Conservation (phyloP, 1,139 yeast genomes). For the Zygosaccharomyces sapae region DNA sequence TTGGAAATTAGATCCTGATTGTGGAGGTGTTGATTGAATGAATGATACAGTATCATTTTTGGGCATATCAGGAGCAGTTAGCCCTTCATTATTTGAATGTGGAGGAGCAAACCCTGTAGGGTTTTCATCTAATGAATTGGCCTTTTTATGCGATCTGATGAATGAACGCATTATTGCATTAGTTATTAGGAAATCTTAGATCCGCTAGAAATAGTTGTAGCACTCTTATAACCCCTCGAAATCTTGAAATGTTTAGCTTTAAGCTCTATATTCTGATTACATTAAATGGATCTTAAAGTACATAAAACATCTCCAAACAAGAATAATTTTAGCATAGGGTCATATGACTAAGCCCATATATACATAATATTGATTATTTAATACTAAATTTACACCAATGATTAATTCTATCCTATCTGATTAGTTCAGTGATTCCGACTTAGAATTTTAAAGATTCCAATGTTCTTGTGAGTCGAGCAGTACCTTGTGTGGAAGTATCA, state of each 20-base stretch:
- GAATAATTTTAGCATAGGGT: neutral
- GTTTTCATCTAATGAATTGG: conserved; percentile 33
- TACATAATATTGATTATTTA: neutral
- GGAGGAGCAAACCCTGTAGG: conserved; percentile 12
- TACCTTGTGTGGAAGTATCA: conserved; percentile 52
- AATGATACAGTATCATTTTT: conserved; percentile 20
- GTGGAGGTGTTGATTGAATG: conserved; percentile 22
- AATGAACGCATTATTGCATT: conserved; percentile 36
- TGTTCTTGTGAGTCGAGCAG: conserved; percentile 63
- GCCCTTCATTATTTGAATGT: conserved; percentile 16
- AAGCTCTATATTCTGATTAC: neutral
- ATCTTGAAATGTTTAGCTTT: neutral
- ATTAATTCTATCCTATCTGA: neutral
- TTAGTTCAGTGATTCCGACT: neutral
- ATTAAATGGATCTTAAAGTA: neutral
- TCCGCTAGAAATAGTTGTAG: neutral
- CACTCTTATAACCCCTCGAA: neutral
- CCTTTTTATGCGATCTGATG: conserved; percentile 38
- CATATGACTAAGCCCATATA: conserved; percentile 1
- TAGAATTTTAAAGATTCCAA: conserved; percentile 63
- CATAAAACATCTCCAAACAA: neutral
- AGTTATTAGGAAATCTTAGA: neutral
- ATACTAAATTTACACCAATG: neutral
- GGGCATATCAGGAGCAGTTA: conserved; percentile 20
- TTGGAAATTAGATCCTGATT: conserved; percentile 9